These are phyloP conservation scores for Macrolepiota albuminosa DNA, from an alignment of 768 basidiomycete genomes.

Conservation along the genomic window DNA sequence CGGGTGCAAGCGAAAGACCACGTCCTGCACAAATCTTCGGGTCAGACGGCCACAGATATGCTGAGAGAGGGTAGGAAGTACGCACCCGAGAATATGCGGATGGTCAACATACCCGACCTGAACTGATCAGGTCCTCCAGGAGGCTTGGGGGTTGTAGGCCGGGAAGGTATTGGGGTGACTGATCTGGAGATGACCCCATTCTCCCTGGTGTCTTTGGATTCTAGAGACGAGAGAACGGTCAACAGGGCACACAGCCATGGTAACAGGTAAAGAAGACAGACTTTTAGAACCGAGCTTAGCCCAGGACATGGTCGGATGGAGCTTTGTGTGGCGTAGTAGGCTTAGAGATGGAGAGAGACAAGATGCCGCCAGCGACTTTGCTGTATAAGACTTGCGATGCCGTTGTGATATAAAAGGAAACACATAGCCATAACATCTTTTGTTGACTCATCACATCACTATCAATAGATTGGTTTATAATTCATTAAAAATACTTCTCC, in stretches of 20 bases:
- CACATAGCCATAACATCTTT: conserved; percentile 5
- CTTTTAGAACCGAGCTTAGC: conserved; percentile 41
- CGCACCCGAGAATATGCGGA: conserved; percentile 90
- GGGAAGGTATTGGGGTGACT: conserved; percentile 75
- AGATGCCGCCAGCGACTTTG: conserved; percentile 26
- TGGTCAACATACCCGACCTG: conserved; percentile 88
- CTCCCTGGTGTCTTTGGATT: conserved; percentile 67
- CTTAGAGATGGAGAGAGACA: conserved; percentile 16
- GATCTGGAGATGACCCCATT: conserved; percentile 72
- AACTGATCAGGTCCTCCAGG: conserved; percentile 56
- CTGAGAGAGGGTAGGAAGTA: conserved; percentile 4
- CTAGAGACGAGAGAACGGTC: conserved; percentile 26
- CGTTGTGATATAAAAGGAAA: conserved; percentile 8
- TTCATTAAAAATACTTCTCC: no score
- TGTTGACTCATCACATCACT: background rate
- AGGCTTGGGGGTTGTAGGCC: conserved; percentile 73
- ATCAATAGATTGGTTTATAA: background rate
- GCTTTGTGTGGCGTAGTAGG: conserved; percentile 12
- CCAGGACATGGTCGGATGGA: conserved; percentile 45
- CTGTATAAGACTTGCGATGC: conserved; percentile 10
- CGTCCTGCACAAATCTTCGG: conserved; percentile 44
- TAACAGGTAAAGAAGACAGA: conserved; percentile 17
- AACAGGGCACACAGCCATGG: conserved; percentile 2
- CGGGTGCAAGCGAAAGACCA: conserved; percentile 75
- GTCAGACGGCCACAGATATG: background rate